Conservation (phyloP, 345 rosid genomes). For the Cardamine chenopodiifolia region DNA sequence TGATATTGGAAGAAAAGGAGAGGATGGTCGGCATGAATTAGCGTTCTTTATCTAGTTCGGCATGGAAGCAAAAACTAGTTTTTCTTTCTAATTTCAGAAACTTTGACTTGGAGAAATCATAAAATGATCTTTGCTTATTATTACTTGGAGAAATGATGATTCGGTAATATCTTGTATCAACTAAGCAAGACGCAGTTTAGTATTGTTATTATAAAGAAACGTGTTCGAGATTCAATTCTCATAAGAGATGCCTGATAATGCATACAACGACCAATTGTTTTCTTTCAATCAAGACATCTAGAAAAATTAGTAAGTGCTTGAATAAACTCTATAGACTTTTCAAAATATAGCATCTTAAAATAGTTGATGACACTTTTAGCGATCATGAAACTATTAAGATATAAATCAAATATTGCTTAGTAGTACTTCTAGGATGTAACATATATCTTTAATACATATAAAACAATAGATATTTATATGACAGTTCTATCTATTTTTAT, state of each 20-base stretch:
- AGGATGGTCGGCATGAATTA: constrained; percentile 39
- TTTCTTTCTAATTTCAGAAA: constrained; percentile 38
- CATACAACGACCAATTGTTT: neutral
- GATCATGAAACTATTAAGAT: neutral
- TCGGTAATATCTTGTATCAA: constrained; percentile 3
- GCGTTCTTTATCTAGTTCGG: constrained; percentile 16
- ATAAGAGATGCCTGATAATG: neutral
- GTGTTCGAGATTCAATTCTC: constrained; percentile 13
- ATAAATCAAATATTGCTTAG: neutral
- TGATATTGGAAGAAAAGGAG: constrained; percentile 6
- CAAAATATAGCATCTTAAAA: neutral
- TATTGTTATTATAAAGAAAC: neutral
- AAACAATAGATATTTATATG: neutral
- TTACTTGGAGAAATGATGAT: constrained; percentile 8
- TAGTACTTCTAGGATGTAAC: neutral
- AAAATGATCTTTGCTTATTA: neutral
- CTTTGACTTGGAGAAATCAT: constrained; percentile 25
- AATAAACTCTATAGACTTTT: too few relatives aligned
- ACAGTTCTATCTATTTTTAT: neutral
- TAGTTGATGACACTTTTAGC: neutral
- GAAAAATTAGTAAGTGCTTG: neutral
- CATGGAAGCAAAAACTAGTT: constrained; percentile 25
- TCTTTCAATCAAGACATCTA: neutral
- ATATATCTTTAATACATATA: neutral
- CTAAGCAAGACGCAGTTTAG: neutral